A percentile compares a stretch with the other conserved stretches of the same genome.
These are phyloP conservation scores for Nelumbo lutea DNA, from an alignment of 164 flowering plant genomes.

Conservation along the genomic window DNA sequence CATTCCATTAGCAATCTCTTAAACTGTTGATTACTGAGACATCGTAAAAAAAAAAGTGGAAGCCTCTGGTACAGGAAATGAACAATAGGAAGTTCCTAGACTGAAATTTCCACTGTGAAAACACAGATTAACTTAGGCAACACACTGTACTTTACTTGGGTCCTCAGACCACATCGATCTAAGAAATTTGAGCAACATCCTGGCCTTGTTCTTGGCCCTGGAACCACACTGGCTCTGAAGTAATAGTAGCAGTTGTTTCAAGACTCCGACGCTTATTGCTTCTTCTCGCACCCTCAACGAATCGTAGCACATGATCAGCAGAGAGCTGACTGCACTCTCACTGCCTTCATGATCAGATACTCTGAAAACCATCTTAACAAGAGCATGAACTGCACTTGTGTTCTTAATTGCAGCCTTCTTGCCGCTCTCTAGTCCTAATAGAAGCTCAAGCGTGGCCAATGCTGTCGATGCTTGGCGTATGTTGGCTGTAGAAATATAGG, in stretches of 20 bases:
- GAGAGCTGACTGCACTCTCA: slow-evolving; percentile 46
- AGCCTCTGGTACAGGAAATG: too few relatives aligned
- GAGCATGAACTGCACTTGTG: slow-evolving; percentile 28
- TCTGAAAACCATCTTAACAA: slow-evolving; percentile 67
- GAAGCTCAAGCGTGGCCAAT: slow-evolving; percentile 37
- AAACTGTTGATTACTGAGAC: too few relatives aligned
- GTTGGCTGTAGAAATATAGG: slow-evolving; percentile 23
- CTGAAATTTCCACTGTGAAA: too few relatives aligned
- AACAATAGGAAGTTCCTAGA: too few relatives aligned
- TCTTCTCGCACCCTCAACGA: slow-evolving; percentile 33
- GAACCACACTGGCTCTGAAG: slow-evolving; percentile 62
- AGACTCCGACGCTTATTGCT: slow-evolving; percentile 46
- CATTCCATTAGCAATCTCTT: too few relatives aligned
- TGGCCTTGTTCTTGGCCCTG: slow-evolving; percentile 54
- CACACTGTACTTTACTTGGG: slow-evolving; percentile 15
- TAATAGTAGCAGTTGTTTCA: slow-evolving; percentile 58
- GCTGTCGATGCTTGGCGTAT: slow-evolving; percentile 22
- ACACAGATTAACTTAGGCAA: neutral
- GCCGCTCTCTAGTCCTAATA: slow-evolving; percentile 32
- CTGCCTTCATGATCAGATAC: slow-evolving; percentile 55
- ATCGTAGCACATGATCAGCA: slow-evolving; percentile 39
- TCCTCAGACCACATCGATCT: slow-evolving; percentile 40
- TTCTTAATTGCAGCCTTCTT: slow-evolving; percentile 30
- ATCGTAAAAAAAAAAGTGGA: too few relatives aligned
- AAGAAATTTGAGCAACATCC: slow-evolving; percentile 62